Conservation (phyloP, 192 early-diverging fungal species). For the Coemansia sp. region DNA sequence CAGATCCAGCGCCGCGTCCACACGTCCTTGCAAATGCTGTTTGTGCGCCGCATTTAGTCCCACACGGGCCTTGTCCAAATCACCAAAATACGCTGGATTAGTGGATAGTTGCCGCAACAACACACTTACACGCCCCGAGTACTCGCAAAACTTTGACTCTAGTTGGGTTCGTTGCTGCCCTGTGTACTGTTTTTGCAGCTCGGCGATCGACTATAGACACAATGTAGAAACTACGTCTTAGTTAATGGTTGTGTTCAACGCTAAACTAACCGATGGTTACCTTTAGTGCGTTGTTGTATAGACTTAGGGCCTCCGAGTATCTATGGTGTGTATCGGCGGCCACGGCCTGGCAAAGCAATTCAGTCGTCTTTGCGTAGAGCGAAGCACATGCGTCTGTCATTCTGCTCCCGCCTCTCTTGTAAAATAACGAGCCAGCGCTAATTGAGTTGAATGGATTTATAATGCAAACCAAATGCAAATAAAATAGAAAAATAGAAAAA, state of each 20-base stretch:
- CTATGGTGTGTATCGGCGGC: slow-evolving; percentile 29
- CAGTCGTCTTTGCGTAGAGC: slow-evolving; percentile 34
- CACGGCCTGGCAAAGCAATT: slow-evolving; percentile 31
- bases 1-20: slow-evolving; percentile 15
- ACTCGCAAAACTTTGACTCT: slow-evolving; percentile 41
- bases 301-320: slow-evolving; percentile 13
- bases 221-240: not conserved
- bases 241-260: not conserved
- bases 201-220: slow-evolving; percentile 12
- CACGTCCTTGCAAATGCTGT: slow-evolving; percentile 8
- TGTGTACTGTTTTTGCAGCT: slow-evolving; percentile 6
- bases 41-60: slow-evolving; percentile 19
- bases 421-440: not conserved
- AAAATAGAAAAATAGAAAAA: not conserved
- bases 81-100: slow-evolving; percentile 4
- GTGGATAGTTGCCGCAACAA: slow-evolving; percentile 19
- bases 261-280: not conserved
- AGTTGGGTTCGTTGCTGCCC: slow-evolving; percentile 14
- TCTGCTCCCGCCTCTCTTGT: not conserved
- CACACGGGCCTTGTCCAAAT: slow-evolving; percentile 19
- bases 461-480: slow-evolving; percentile 6
- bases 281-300: slow-evolving; percentile 34
- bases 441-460: not conserved
- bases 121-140: slow-evolving; percentile 24
- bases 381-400: slow-evolving; percentile 19